Percentiles rank a stretch among this genome's conserved stretches.
phyloP scores from a whole-genome alignment of 23 red algal species.

The Pyropia haitanensis region DNA sequence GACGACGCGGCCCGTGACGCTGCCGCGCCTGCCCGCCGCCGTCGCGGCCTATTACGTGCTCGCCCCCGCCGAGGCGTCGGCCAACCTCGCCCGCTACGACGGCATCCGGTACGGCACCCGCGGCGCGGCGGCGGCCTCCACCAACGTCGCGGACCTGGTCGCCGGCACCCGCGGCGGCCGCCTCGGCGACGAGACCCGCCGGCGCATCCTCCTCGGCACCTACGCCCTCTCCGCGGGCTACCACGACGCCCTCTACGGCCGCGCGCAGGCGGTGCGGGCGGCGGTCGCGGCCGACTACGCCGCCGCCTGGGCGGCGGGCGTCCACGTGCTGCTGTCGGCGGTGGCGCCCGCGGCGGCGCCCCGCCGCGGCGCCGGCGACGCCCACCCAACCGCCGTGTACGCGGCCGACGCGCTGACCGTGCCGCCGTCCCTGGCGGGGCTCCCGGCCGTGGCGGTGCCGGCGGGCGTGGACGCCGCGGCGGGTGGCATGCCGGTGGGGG shows the following conservation, averaged over 20 bases:
- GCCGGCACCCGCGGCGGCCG: constrained; percentile 32
- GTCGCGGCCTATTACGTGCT: constrained; percentile 79
- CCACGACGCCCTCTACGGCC: constrained; percentile 83
- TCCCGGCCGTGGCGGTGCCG: constrained; percentile 82
- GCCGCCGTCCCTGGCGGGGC: constrained; percentile 70
- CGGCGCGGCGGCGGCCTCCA: constrained; percentile 5
- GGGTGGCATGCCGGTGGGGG: constrained; percentile 54
- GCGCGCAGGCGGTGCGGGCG: constrained; percentile 61
- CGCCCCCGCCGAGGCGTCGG: constrained; percentile 74
- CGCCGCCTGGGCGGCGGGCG: constrained; percentile 26
- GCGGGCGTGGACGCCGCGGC: constrained; percentile 10
- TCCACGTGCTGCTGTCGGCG: constrained; percentile 60
- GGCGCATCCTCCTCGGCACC: constrained; percentile 79
- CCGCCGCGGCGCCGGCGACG: constrained; percentile 45
- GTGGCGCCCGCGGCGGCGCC: constrained; percentile 65
- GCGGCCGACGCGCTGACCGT: constrained; percentile 65
- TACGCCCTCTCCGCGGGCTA: constrained; percentile 83
- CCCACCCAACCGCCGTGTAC: constrained; percentile 66
- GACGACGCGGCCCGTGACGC: constrained; percentile 19
- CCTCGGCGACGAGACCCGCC: constrained; percentile 71
- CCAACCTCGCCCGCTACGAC: constrained; percentile 93
- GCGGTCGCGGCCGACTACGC: constrained; percentile 27
- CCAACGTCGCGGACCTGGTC: constrained; percentile 49
- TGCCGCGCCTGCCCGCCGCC: constrained; percentile 35
- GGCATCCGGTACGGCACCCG: constrained; percentile 82